Evolutionary conservation across 2,329 filamentous ascomycete species (phyloP).

Genomic region (Penicillium paneum): DNA sequence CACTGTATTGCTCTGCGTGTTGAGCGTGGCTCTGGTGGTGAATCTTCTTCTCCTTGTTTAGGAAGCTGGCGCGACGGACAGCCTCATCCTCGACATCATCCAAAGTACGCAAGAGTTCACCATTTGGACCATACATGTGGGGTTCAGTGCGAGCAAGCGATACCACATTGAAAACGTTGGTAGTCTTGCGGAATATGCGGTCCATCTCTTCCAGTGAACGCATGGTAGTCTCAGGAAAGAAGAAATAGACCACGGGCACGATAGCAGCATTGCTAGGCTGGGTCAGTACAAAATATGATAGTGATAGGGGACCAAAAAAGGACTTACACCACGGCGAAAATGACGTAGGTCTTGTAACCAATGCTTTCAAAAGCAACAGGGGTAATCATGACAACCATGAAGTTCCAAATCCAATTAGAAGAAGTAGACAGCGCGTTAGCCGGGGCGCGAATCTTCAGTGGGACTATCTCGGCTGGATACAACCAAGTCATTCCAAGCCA

Average conservation of each 20-base stretch:
- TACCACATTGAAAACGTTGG: conserved; percentile 42
- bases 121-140: conserved; percentile 57
- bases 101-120: conserved; percentile 55
- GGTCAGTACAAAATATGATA: conserved; percentile 9
- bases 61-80: conserved; percentile 32
- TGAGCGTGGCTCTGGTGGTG: conserved; percentile 9
- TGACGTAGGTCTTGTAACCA: conserved; percentile 55
- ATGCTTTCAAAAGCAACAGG: conserved; percentile 59
- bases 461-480: conserved; percentile 49
- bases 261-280: conserved; percentile 50
- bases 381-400: conserved; percentile 62
- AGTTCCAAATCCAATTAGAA: conserved; percentile 61
- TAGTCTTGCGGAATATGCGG: conserved; percentile 60
- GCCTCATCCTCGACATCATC: conserved; percentile 45
- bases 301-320: neutral
- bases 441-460: conserved; percentile 58
- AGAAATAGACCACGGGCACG: conserved; percentile 55
- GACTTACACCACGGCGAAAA: conserved; percentile 53
- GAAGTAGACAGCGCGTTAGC: conserved; percentile 63
- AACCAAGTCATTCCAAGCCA: conserved; percentile 63
- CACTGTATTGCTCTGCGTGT: conserved; percentile 19
- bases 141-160: conserved; percentile 50
- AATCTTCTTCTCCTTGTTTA: conserved; percentile 19
- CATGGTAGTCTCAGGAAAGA: conserved; percentile 60
- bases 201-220: conserved; percentile 67